A percentile compares a stretch with the other conserved stretches of the same genome.
phyloP scores from a whole-genome alignment of 1,284 basidiomycete species.

The Pseudozyma pruni region DNA sequence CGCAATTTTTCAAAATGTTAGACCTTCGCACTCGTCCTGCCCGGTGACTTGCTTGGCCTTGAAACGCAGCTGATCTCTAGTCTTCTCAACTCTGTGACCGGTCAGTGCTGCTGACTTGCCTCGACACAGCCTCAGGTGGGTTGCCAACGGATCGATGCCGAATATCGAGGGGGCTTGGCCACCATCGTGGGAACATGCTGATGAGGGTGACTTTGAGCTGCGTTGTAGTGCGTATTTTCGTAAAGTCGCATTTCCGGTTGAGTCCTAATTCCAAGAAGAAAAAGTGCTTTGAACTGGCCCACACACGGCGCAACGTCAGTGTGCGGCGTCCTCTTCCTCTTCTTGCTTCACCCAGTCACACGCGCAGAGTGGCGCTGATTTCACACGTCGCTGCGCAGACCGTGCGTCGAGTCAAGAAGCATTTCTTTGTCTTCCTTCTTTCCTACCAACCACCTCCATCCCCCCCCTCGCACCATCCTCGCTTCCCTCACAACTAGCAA shows the following conservation, averaged over 20 bases:
- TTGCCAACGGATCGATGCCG: too few species aligned
- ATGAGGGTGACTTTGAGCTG: background rate
- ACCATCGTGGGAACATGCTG: too few species aligned
- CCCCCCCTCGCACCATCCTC: background rate
- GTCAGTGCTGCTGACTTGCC: too few species aligned
- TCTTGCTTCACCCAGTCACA: too few species aligned
- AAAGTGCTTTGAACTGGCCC: background rate
- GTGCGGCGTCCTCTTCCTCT: background rate
- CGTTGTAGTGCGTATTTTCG: conserved; percentile 25
- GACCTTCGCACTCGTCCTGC: background rate
- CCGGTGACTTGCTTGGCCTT: too few species aligned
- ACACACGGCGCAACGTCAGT: conserved; percentile 5
- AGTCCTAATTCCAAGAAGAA: conserved; percentile 35
- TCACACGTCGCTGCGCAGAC: background rate
- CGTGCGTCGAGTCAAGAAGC: conserved; percentile 6
- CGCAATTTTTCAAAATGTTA: conserved; percentile 2
- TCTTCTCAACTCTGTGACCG: too few species aligned
- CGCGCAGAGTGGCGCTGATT: background rate
- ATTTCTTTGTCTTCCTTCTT: background rate
- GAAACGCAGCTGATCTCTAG: too few species aligned
- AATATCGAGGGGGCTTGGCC: too few species aligned
- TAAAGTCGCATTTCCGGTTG: conserved; percentile 22
- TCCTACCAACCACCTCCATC: conserved; percentile 5
- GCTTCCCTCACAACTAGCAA: too few species aligned
- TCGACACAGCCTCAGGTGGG: too few species aligned